phyloP scores from a whole-genome alignment of 345 rosid genomes.

The Brassica nigra region DNA sequence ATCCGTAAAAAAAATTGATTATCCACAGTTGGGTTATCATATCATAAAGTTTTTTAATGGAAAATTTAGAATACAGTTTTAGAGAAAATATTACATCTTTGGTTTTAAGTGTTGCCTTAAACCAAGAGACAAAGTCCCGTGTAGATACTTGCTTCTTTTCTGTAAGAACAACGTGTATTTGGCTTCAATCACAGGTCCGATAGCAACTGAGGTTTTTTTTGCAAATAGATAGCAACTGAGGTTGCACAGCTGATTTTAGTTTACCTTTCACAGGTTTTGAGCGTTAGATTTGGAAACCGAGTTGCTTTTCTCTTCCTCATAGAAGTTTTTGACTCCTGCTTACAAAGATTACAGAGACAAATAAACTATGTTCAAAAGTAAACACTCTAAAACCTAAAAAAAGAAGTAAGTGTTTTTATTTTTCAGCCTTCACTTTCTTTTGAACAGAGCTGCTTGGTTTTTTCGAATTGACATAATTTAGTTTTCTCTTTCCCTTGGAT shows the following conservation, averaged over 20 bases:
- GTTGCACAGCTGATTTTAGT: no score
- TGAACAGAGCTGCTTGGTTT: conserved; percentile 57
- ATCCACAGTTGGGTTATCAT: no score
- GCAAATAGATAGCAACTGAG: no score
- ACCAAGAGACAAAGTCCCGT: conserved; percentile 57
- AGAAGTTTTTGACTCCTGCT: no score
- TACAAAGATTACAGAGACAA: conserved; percentile 16
- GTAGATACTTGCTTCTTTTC: conserved; percentile 81
- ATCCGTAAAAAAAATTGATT: no score
- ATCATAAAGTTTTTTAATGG: no score
- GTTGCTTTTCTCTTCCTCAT: no score
- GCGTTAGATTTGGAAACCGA: no score
- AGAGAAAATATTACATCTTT: no score
- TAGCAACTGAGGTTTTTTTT: conserved; percentile 33
- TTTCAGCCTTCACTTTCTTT: conserved; percentile 86
- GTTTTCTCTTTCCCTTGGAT: conserved; percentile 82
- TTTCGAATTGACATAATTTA: conserved; percentile 66
- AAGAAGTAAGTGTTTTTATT: conserved; percentile 47
- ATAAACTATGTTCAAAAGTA: conserved; percentile 1
- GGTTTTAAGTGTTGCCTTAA: no score
- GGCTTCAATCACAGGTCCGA: conserved; percentile 84
- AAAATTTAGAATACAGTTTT: no score
- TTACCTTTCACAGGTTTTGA: no score
- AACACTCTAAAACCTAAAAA: not conserved
- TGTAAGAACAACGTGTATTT: conserved; percentile 77